Conservation (phyloP, 768 basidiomycete genomes). For the Calocybe gangraenosa region DNA sequence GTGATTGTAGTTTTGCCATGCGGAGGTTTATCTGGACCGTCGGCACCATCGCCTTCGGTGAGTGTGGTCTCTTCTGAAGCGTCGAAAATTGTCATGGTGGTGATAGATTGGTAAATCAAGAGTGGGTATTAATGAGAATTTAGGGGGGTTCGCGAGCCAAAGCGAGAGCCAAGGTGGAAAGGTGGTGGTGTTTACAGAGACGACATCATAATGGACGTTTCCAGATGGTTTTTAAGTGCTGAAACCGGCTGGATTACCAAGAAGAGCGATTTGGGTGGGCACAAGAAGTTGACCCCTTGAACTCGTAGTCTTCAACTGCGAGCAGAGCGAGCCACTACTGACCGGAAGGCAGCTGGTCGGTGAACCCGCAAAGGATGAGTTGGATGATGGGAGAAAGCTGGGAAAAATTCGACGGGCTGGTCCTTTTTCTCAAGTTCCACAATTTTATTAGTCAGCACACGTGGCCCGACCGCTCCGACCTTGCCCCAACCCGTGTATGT, state of each 20-base stretch:
- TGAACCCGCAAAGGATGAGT: conserved; percentile 1
- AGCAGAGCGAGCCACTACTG: conserved; percentile 7
- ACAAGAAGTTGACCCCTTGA: conserved; percentile 14
- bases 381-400: conserved; percentile 12
- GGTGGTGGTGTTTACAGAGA: conserved; percentile 32
- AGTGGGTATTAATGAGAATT: conserved; percentile 22
- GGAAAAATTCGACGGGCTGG: conserved; percentile 12
- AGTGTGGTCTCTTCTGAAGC: conserved; percentile 47
- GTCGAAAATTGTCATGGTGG: conserved; percentile 39
- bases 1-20: conserved; percentile 23
- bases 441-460: conserved; percentile 21
- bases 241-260: conserved; percentile 14
- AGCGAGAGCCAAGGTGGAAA: conserved; percentile 20
- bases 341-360: conserved; percentile 1
- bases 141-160: conserved; percentile 10
- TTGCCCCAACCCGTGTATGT: neutral
- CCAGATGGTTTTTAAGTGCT: conserved; percentile 24
- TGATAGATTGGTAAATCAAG: conserved; percentile 20
- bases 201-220: conserved; percentile 40
- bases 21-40: conserved; percentile 60
- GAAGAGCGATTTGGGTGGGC: conserved; percentile 13
- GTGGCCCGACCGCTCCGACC: conserved; percentile 12
- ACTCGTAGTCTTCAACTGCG: conserved; percentile 14
- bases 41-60: conserved; percentile 52
- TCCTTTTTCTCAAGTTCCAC: conserved; percentile 18